Evolutionary conservation across 2,329 filamentous ascomycete genomes (phyloP).

Genomic region (Amauroascus verrucosus): DNA sequence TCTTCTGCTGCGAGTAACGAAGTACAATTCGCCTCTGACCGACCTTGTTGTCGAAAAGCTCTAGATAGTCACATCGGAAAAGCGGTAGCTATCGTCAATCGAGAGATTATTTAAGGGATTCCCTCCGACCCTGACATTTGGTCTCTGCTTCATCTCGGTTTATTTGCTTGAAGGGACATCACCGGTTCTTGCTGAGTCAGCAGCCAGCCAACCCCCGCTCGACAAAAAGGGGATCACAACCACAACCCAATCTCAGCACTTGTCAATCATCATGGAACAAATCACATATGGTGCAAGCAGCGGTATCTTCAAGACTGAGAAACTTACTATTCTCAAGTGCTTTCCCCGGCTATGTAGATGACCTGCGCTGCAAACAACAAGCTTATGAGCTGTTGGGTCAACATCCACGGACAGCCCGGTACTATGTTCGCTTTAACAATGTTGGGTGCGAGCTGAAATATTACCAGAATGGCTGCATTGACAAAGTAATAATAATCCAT

Average conservation of each 20-base stretch:
- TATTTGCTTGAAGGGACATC: no score
- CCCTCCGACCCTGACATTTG: no score
- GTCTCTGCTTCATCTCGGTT: no score
- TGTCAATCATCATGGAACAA: conserved; percentile 1
- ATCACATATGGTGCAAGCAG: conserved; percentile 7
- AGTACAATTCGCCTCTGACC: no score
- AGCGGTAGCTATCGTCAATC: no score
- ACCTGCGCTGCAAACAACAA: conserved; percentile 6
- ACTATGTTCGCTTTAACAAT: background rate
- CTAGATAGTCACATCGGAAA: no score
- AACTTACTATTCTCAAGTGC: conserved; percentile 3
- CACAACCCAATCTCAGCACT: background rate
- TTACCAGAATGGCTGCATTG: conserved; percentile 8
- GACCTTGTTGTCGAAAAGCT: no score
- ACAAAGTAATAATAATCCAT: conserved; percentile 2
- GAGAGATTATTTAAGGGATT: no score
- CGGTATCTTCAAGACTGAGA: conserved; percentile 1
- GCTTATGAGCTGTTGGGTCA: conserved; percentile 3
- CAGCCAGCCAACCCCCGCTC: no score
- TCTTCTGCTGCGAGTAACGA: no score
- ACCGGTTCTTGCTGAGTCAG: no score
- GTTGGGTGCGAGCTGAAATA: conserved; percentile 6
- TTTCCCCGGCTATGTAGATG: conserved; percentile 6
- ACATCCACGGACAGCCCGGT: conserved; percentile 8
- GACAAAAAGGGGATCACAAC: background rate